phyloP scores from a whole-genome alignment of 2,329 filamentous ascomycete genomes.

The Fusarium newnesense region DNA sequence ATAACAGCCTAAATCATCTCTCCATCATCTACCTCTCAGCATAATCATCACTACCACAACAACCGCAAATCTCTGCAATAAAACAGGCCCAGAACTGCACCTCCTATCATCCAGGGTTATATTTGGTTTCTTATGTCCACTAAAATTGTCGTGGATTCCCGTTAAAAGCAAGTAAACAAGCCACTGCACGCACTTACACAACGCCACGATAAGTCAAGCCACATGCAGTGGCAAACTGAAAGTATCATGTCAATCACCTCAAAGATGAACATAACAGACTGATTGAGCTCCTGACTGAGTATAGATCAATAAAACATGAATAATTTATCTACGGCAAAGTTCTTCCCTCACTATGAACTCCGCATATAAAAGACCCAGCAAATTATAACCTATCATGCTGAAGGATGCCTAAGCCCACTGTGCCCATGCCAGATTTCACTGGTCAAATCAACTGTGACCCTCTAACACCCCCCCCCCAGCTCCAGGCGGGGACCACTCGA shows the following conservation, averaged over 20 bases:
- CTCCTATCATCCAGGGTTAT: too few species aligned
- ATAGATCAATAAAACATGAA: background rate
- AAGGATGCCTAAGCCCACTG: constrained; percentile 7
- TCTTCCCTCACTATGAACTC: background rate
- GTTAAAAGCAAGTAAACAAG: background rate
- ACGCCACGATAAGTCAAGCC: background rate
- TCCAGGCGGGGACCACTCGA: constrained; percentile 9
- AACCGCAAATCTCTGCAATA: too few species aligned
- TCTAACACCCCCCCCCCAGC: constrained; percentile 36
- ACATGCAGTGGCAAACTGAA: background rate
- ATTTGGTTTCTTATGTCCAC: background rate
- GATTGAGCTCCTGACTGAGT: background rate
- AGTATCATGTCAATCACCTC: background rate
- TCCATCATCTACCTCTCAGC: too few species aligned
- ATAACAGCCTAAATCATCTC: too few species aligned
- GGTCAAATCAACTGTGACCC: constrained; percentile 2
- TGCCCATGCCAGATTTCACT: constrained; percentile 12
- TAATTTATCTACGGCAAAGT: background rate
- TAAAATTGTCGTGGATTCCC: background rate
- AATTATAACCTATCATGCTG: background rate
- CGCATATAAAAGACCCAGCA: background rate
- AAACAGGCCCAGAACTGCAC: too few species aligned
- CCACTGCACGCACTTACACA: background rate
- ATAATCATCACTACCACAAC: too few species aligned
- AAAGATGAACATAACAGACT: background rate